Evolutionary conservation across 2,329 filamentous ascomycete species (phyloP), one percentile per base, ranked within the genome.

Genomic region (Botryotinia globosa): DNA sequence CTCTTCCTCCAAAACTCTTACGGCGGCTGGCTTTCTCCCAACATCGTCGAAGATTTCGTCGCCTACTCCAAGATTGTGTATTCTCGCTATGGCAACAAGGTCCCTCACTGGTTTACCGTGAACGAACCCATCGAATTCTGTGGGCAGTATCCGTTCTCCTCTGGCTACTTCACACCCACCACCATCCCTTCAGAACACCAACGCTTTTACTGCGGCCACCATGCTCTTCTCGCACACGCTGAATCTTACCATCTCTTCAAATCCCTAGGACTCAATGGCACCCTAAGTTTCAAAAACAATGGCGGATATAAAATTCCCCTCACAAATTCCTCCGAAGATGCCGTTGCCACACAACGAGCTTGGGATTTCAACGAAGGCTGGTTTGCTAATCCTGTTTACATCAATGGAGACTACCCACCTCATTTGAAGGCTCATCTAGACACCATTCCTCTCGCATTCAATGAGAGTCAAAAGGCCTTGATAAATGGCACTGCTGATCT

Each of bases 401-500:
- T 87, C 0, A 84, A 85, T 4, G 76, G 82, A 67, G 85, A 87
- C 73, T 88, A 87, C 68, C 86, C 86, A 0, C 82, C 82, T 32
- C 82, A 80, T 25, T 82, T 84, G 72, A 72, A 72, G 20, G 22
- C 51, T 0, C 69, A 72, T 29, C 80, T 85, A 0, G 82, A 84
- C 25, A 82, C 85, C n/a, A 81, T 85, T 4, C 44, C 34, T 4
- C 83, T 84, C 0, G 79, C 74, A 4, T 82, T 90, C 44, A 87
- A 81, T 0, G 75, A 82, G 0, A 80, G 82, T 3, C 83, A 91
- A 56, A 81, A 90, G n/a, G 77, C 75, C 2, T 83, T 84, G 65
- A 84, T 88, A 44, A 82, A 83, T 32, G 83, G 84, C 10, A 88
- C 86, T 0, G 83, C 85, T 4, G 88, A 90, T 78, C 86, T 89